These are phyloP conservation scores for Daldinia caldariorum DNA, from an alignment of 495 filamentous ascomycete species.

Conservation along the genomic window DNA sequence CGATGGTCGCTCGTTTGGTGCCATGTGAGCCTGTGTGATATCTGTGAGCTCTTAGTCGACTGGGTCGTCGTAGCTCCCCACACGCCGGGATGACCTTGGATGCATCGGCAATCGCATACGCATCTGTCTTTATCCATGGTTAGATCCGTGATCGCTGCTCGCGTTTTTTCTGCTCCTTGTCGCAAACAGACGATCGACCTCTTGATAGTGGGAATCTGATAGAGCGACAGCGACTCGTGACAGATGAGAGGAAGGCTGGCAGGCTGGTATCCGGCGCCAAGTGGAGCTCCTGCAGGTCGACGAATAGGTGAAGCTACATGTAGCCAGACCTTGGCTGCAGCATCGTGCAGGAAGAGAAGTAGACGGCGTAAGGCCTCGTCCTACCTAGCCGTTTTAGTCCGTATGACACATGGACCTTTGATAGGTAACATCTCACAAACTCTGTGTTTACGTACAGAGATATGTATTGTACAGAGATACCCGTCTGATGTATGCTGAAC, in stretches of 20 bases:
- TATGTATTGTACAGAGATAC: slow-evolving; percentile 15
- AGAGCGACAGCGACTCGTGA: slow-evolving; percentile 42
- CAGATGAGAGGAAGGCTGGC: slow-evolving; percentile 25
- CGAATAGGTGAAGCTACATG: slow-evolving; percentile 46
- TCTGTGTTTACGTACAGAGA: slow-evolving; percentile 29
- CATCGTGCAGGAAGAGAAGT: slow-evolving; percentile 46
- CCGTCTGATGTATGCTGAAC: slow-evolving; percentile 34
- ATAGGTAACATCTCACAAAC: slow-evolving; percentile 45
- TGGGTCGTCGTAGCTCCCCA: slow-evolving; percentile 41
- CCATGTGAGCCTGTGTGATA: slow-evolving; percentile 46
- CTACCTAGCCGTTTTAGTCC: slow-evolving; percentile 46
- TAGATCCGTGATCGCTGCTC: slow-evolving; percentile 42
- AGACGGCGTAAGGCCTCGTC: slow-evolving; percentile 44
- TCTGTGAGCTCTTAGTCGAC: slow-evolving; percentile 40
- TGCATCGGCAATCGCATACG: slow-evolving; percentile 42
- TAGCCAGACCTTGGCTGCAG: slow-evolving; percentile 46
- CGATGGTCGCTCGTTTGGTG: slow-evolving; percentile 26
- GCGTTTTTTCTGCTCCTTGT: slow-evolving; percentile 23
- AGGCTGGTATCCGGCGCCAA: slow-evolving; percentile 39
- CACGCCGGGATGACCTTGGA: slow-evolving; percentile 31
- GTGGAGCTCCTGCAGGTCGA: slow-evolving; percentile 47
- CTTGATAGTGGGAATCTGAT: slow-evolving; percentile 43
- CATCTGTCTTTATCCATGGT: slow-evolving; percentile 44
- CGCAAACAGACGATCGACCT: slow-evolving; percentile 37
- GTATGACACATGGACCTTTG: slow-evolving; percentile 33